These are phyloP conservation scores for Orbilia javanica DNA, from an alignment of 2,329 filamentous ascomycete genomes.

Conservation along the genomic window DNA sequence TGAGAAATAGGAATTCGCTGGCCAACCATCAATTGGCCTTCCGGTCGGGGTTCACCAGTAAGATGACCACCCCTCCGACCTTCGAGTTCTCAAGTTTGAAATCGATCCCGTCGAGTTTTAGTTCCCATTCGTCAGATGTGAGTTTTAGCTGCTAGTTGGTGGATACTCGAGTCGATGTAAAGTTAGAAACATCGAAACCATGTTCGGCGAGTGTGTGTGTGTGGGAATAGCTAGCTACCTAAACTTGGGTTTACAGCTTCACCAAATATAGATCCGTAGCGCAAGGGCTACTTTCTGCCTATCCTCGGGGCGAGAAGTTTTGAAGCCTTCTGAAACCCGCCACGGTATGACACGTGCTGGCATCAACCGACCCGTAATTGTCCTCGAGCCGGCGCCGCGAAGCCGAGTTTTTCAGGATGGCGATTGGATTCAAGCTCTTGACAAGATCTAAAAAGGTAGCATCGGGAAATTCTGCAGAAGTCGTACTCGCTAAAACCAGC, in stretches of 20 bases:
- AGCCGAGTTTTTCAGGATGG: background rate
- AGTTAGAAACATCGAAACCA: slow-evolving; percentile 12
- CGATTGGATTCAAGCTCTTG: background rate
- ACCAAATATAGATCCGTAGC: slow-evolving; percentile 36
- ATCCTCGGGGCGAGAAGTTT: slow-evolving; percentile 9
- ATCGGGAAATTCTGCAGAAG: slow-evolving; percentile 9
- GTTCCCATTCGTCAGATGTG: background rate
- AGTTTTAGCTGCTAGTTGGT: background rate
- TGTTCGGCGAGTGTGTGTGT: background rate
- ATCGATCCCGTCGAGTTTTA: background rate
- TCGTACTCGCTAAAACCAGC: slow-evolving; percentile 42
- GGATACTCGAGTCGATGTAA: background rate
- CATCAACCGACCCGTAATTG: background rate
- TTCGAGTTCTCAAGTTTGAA: background rate
- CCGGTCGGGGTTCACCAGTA: background rate
- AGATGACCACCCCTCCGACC: slow-evolving; percentile 14
- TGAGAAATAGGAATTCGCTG: slow-evolving; percentile 19
- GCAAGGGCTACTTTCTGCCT: slow-evolving; percentile 13
- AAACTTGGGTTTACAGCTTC: background rate
- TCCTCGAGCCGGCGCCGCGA: background rate
- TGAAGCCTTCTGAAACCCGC: slow-evolving; percentile 34
- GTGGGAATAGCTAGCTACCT: background rate
- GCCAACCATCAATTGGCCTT: slow-evolving; percentile 1
- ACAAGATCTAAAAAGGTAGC: background rate
- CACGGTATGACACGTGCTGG: slow-evolving; percentile 18